phyloP scores from a whole-genome alignment of 768 basidiomycete species.

The Podaxis sp. region DNA sequence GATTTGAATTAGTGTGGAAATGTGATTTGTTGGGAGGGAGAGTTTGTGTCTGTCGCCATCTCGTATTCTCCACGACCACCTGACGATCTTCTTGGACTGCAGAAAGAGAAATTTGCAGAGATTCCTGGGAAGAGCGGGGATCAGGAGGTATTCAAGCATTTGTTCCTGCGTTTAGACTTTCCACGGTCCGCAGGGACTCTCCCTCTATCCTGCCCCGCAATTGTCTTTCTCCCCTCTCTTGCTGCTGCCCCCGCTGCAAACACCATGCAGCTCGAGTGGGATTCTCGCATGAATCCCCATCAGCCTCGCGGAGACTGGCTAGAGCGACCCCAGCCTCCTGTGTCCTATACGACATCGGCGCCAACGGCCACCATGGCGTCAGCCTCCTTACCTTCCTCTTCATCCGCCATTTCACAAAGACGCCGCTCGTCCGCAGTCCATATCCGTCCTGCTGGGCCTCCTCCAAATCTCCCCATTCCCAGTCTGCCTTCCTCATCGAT shows the following conservation, averaged over 20 bases:
- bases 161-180: background rate
- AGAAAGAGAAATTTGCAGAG: background rate
- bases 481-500: constrained; percentile 47
- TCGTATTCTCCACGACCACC: background rate
- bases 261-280: constrained; percentile 41
- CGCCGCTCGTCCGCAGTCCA: constrained; percentile 71
- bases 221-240: background rate
- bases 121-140: background rate
- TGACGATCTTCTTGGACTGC: background rate
- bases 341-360: constrained; percentile 32
- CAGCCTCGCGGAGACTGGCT: constrained; percentile 35
- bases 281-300: constrained; percentile 30
- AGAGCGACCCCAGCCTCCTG: constrained; percentile 29
- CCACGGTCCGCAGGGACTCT: background rate
- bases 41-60: background rate
- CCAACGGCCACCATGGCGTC: constrained; percentile 24
- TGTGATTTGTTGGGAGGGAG: background rate
- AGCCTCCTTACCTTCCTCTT: constrained; percentile 6
- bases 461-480: constrained; percentile 75
- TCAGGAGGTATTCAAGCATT: background rate
- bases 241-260: background rate
- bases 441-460: constrained; percentile 66
- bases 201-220: constrained; percentile 1
- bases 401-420: constrained; percentile 43
- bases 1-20: background rate